Conservation (phyloP, 1,284 basidiomycete genomes). For the Microbotryomycetes sp. region DNA sequence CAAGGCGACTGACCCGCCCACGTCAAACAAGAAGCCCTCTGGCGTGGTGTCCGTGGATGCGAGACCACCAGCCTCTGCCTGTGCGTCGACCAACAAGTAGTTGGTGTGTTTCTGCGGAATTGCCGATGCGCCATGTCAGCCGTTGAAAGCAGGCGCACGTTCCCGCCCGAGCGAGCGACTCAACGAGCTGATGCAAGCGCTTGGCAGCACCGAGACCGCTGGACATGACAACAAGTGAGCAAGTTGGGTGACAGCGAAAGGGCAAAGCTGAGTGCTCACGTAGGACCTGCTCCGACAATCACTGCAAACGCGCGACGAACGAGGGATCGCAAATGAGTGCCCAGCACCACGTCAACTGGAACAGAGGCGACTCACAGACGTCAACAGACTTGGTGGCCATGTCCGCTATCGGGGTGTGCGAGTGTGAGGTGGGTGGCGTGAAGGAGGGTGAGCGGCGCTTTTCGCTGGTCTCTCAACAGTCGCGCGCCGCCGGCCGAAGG, state of each 20-base stretch:
- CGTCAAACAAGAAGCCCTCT: constrained; percentile 51
- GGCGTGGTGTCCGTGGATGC: constrained; percentile 48
- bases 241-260: background rate
- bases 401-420: background rate
- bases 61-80: constrained; percentile 46
- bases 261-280: constrained; percentile 18
- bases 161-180: background rate
- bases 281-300: constrained; percentile 43
- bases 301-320: constrained; percentile 5
- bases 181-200: constrained; percentile 46
- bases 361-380: constrained; percentile 10
- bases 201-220: constrained; percentile 50
- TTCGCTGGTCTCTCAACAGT: too few relatives aligned
- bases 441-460: background rate
- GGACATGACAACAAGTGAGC: background rate
- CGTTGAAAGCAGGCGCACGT: background rate
- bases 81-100: constrained; percentile 46
- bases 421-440: background rate
- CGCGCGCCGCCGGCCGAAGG: too few relatives aligned
- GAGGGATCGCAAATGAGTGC: background rate
- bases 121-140: background rate
- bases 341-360: background rate
- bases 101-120: constrained; percentile 40
- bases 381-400: constrained; percentile 21
- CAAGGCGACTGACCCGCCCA: constrained; percentile 37